Base-by-base conservation (phyloP, 495 filamentous ascomycete species). In the Alectoria sarmentosa region DNA sequence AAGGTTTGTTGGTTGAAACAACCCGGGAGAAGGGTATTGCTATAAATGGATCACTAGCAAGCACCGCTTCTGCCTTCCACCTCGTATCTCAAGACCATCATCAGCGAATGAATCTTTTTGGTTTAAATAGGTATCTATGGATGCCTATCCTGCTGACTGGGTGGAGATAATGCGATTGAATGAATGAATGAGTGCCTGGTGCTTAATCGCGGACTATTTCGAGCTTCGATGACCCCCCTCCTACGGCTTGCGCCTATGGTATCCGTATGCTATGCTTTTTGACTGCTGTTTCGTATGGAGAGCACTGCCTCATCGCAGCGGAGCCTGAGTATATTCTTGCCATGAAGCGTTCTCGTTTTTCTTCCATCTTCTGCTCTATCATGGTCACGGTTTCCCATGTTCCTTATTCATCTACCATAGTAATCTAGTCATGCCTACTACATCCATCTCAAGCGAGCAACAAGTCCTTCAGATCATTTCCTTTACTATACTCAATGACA, bases 401-500 rank as follows among this genome's bases (percentile, higher is more conserved):
- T 13, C 5, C 46, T 26, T 3, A 23, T 26, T 49, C 23, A 26
- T 23, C 10, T 14, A 13, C 23, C 2, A 14, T 26, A 2, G 13
- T 4, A 49, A 14, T 26, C 46, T 23, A 23, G 46, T 26, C n/a
- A 26, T 49, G 46, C n/a, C n/a, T n/a, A 1, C 46, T 49, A 49
- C n/a, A 23, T 49, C 46, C 10, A 14, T 49, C 23, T 26, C 46
- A 26, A 23, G 23, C 46, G 46, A 49, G 46, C 55, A 56, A 49
- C 32, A 63, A 44, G 46, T 55, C 38, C 41, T 65, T n/a, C 64
- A 65, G 48, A 56, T 60, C 0, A 44, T 61, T 1, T 60, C 57
- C 34, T 41, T 65, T 28, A 48, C 42, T 14, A 61, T 65, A 32
- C 57, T 19, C 32, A 59, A 54, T 21, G 58, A 65, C 58, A 61